Base-by-base conservation (phyloP, 306 rosid genomes). In the Cucumis melo region DNA sequence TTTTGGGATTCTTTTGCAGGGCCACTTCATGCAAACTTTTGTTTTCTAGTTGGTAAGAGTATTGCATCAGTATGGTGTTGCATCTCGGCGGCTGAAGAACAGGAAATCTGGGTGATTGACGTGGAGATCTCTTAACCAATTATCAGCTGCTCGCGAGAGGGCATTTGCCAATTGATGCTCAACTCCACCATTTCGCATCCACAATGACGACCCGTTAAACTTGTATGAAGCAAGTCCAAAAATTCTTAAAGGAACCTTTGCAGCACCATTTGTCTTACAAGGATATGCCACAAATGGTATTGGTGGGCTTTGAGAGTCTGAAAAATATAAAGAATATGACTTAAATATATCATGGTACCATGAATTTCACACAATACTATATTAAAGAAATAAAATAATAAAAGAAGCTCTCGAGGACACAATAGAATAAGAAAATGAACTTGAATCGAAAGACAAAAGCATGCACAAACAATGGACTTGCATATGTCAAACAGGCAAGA, bases 181-280 rank as follows among this genome's bases (percentile, higher is more conserved):
- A 61, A 75, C 71, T 23, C 79, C 78, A 60, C 74, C 85, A 67
- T 67, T 70, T 20, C 86, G 84, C 36, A 80, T 73, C 76, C 76
- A 73, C 77, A 88, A 82, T 75, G 87, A 75, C 29, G 94, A 86
- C 60, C 89, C 88, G 74, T 78, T 86, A 81, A 85, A 73, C 86
- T 90, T 90, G 64, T 83, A 87, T 63, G 89, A 80, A 41, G 92
- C 88, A 66, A 90, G 87, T 76, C 80, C 90, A 78, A 90, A 90
- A 80, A 80, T 64, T 9, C 87, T 86, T 72, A 90, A 63, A 73
- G 88, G 67, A 12, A 82, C 73, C 67, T 82, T 83, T 59, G 62
- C 77, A 5, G 74, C 78, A 58, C 82, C 82, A 42, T 68, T 56
- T 50, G 73, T 59, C 82, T 82, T 82, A 80, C 76, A 71, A 48